Conservation (phyloP, 805 yeast species). For the Cyberlindnera euphorbiae region DNA sequence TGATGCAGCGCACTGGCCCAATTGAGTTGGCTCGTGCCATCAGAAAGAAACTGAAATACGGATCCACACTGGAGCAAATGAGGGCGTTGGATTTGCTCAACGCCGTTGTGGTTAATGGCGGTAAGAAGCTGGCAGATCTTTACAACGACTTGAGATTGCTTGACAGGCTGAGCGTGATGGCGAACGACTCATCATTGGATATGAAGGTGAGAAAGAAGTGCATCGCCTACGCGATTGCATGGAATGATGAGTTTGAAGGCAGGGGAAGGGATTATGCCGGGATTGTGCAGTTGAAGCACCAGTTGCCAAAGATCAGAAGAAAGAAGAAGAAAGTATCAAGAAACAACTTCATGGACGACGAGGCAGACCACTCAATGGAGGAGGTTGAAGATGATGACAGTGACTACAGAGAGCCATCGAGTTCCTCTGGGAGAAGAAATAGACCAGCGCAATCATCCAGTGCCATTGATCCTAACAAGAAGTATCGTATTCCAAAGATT, state of each 20-base stretch:
- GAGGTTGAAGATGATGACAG: constrained; percentile 31
- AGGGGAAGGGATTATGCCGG: constrained; percentile 43
- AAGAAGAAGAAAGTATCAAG: constrained; percentile 20
- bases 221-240: constrained; percentile 50
- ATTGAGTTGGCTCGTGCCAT: constrained; percentile 88
- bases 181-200: constrained; percentile 40
- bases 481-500: constrained; percentile 62
- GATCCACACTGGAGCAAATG: constrained; percentile 56
- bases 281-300: constrained; percentile 42
- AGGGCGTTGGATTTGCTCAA: constrained; percentile 64
- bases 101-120: constrained; percentile 54
- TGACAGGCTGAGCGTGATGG: constrained; percentile 54
- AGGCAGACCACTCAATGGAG: constrained; percentile 38
- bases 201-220: constrained; percentile 44
- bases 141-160: constrained; percentile 66
- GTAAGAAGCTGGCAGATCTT: constrained; percentile 31
- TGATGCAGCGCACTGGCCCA: constrained; percentile 35
- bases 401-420: constrained; percentile 21
- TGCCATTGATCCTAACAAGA: constrained; percentile 35
- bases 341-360: constrained; percentile 44
- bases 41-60: constrained; percentile 85
- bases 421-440: constrained; percentile 4
- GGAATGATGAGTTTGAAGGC: constrained; percentile 54
- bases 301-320: constrained; percentile 34
- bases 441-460: not conserved